phyloP scores from a whole-genome alignment of 495 filamentous ascomycete genomes.

The Astrothelium subdiscretum region DNA sequence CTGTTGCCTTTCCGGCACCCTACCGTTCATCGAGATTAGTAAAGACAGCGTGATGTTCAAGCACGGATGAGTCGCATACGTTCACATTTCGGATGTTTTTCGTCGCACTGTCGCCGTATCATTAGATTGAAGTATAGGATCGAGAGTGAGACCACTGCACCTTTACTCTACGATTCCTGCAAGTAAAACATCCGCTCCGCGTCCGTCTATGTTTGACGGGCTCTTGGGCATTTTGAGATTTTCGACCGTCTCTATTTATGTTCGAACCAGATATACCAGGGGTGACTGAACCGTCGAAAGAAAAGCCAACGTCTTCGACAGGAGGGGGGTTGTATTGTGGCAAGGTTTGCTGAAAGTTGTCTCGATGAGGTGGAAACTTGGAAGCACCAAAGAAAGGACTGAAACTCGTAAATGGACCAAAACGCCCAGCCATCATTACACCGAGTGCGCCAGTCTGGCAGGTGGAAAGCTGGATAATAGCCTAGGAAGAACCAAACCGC shows the following conservation, averaged over 20 bases:
- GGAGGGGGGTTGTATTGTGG: neutral
- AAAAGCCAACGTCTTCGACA: neutral
- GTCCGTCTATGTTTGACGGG: conserved; percentile 90
- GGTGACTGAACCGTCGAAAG: neutral
- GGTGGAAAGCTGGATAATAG: neutral
- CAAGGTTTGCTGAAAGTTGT: neutral
- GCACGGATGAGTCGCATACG: conserved; percentile 31
- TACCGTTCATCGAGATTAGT: conserved; percentile 18
- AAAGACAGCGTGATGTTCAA: neutral
- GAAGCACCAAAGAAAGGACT: conserved; percentile 1
- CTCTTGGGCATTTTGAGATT: conserved; percentile 31
- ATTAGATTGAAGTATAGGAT: conserved; percentile 5
- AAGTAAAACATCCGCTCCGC: conserved; percentile 89
- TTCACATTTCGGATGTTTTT: conserved; percentile 76
- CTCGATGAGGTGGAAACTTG: neutral
- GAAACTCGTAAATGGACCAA: neutral
- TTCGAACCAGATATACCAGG: neutral
- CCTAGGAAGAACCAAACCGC: neutral
- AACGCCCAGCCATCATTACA: neutral
- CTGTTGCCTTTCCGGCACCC: conserved; percentile 77
- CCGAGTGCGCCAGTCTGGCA: neutral
- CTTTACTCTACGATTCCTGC: conserved; percentile 81
- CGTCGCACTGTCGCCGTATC: conserved; percentile 56
- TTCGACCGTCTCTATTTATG: neutral
- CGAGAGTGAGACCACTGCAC: conserved; percentile 31